These are phyloP conservation scores for Plasmodium fragile DNA, from an alignment of 169 alveolate genomes.

Conservation along the genomic window DNA sequence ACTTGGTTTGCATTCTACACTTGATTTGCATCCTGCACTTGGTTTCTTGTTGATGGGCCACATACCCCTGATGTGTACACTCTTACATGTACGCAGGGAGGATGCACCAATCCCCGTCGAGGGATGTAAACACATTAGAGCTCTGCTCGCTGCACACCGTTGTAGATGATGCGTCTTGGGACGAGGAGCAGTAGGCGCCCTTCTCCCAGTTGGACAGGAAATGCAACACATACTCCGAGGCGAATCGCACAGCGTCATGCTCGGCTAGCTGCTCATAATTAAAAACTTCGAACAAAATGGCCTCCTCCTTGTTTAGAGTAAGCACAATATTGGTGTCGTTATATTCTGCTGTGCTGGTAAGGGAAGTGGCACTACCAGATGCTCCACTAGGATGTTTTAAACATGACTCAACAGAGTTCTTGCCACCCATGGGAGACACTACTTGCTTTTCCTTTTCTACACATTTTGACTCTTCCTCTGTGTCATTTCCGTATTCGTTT, in stretches of 20 bases:
- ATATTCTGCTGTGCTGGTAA: background rate
- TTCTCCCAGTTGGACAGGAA: conserved; percentile 31
- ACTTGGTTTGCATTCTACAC: too few species aligned
- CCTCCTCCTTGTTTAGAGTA: conserved; percentile 44
- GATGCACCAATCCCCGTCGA: conserved; percentile 57
- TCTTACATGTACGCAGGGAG: conserved; percentile 48
- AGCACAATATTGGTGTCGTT: conserved; percentile 26
- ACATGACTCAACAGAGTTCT: background rate
- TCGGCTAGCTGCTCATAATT: conserved; percentile 61
- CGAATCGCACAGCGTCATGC: conserved; percentile 42
- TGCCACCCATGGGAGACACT: background rate
- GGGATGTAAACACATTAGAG: conserved; percentile 11
- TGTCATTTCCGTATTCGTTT: background rate
- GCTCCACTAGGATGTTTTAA: background rate
- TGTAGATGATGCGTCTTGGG: conserved; percentile 18
- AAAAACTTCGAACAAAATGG: conserved; percentile 61
- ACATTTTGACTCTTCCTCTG: background rate
- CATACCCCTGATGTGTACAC: conserved; percentile 1
- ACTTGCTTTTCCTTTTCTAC: background rate
- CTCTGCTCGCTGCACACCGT: background rate
- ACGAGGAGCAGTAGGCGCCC: background rate
- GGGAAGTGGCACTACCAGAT: background rate
- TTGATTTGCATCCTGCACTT: background rate
- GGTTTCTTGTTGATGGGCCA: background rate
- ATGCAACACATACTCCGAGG: conserved; percentile 50